These are phyloP conservation scores for Quercus glauca DNA, from an alignment of 306 rosid species.

Conservation along the genomic window DNA sequence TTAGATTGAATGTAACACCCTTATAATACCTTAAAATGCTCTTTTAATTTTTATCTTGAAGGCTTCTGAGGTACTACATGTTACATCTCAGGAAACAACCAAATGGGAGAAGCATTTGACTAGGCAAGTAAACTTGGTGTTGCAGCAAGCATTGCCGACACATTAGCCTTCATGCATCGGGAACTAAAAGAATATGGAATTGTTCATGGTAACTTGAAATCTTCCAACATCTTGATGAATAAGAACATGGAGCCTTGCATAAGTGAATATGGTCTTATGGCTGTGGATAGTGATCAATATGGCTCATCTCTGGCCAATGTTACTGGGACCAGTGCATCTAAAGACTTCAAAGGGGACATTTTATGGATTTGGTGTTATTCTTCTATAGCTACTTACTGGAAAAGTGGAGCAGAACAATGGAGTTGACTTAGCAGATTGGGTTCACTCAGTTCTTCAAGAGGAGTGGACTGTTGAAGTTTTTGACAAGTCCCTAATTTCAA, in stretches of 20 bases:
- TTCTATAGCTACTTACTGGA: constrained; percentile 83
- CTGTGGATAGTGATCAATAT: constrained; percentile 13
- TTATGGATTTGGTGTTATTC: constrained; percentile 70
- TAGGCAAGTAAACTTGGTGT: constrained; percentile 64
- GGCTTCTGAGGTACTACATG: neutral
- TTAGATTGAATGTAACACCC: neutral
- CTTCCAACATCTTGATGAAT: constrained; percentile 73
- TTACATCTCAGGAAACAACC: constrained; percentile 46
- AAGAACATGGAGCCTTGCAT: constrained; percentile 67
- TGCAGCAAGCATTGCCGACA: constrained; percentile 54
- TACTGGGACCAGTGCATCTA: neutral
- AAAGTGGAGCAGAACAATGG: constrained; percentile 62
- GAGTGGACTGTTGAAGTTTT: constrained; percentile 95
- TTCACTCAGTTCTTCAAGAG: constrained; percentile 67
- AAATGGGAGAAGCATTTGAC: constrained; percentile 34
- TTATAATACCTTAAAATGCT: neutral
- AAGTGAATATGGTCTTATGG: constrained; percentile 70
- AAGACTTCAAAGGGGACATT: constrained; percentile 53
- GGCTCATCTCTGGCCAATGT: constrained; percentile 17
- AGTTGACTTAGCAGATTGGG: constrained; percentile 71
- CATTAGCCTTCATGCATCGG: constrained; percentile 74
- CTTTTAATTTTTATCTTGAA: neutral
- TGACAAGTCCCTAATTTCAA: constrained; percentile 49
- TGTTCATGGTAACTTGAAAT: constrained; percentile 71
- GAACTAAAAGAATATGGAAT: constrained; percentile 53